Evolutionary conservation across 1,284 basidiomycete genomes (phyloP).

Genomic region (Ceratobasidium sp.): DNA sequence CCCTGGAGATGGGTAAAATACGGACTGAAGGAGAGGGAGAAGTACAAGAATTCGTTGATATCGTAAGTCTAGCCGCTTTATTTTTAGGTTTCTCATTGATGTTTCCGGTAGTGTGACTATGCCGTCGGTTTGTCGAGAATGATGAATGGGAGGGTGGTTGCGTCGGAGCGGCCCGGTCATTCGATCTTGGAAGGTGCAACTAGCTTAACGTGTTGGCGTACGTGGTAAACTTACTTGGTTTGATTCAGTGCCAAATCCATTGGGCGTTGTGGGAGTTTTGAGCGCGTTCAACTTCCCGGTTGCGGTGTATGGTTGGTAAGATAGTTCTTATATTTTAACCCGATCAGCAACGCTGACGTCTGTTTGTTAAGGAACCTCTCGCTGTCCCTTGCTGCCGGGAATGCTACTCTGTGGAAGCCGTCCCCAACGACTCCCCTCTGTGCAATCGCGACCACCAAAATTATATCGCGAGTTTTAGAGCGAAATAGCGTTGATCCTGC

Average conservation of each 20-base stretch:
- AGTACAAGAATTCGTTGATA: slow-evolving; percentile 95
- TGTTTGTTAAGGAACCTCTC: slow-evolving; percentile 80
- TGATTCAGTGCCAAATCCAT: slow-evolving; percentile 84
- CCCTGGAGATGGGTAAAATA: slow-evolving; percentile 82
- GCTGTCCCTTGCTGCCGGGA: slow-evolving; percentile 88
- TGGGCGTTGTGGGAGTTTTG: slow-evolving; percentile 91
- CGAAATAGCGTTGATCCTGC: slow-evolving; percentile 84
- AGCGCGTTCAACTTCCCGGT: slow-evolving; percentile 95
- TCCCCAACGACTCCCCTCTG: slow-evolving; percentile 89
- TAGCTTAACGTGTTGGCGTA: neutral
- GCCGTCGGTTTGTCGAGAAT: slow-evolving; percentile 87
- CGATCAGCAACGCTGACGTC: slow-evolving; percentile 42
- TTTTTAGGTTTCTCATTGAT: neutral
- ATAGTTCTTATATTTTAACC: slow-evolving; percentile 36
- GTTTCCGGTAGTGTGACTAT: slow-evolving; percentile 66
- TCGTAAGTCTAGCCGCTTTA: slow-evolving; percentile 62
- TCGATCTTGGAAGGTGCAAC: slow-evolving; percentile 82
- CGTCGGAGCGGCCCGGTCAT: slow-evolving; percentile 89
- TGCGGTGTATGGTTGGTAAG: slow-evolving; percentile 86
- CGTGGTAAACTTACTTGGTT: neutral
- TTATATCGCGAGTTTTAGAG: slow-evolving; percentile 84
- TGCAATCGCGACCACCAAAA: slow-evolving; percentile 87
- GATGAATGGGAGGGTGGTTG: slow-evolving; percentile 88
- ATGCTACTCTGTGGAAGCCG: slow-evolving; percentile 96
- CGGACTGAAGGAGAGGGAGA: slow-evolving; percentile 91